Base-by-base conservation (phyloP, 345 rosid species). In the Euphorbia pulcherrima region DNA sequence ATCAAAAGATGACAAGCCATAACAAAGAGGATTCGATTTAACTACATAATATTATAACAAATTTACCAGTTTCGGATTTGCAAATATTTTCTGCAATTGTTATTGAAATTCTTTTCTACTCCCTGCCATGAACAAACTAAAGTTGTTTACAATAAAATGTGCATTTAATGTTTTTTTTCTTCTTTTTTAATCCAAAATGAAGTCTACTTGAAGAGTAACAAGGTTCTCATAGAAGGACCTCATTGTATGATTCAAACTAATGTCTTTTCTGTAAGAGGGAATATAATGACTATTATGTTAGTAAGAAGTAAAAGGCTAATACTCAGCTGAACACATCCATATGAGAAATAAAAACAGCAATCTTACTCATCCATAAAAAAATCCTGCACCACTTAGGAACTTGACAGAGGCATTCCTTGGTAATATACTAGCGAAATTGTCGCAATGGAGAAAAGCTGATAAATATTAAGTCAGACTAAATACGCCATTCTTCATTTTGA, bases 311-410 rank as follows among this genome's bases (percentile, higher is more conserved):
- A 47, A 20, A 8, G 14, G 6, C 3, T 12, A 27, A 0, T n/a
- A 18, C 18, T 0, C 11, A 61, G 35, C 18, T 56, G n/a, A 21
- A 40, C 57, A 2, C 14, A 12, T 9, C n/a, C n/a, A n/a, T n/a
- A n/a, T n/a, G n/a, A n/a, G n/a, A 23, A 46, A 9, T n/a, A 50
- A 23, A 58, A 65, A 60, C 4, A 20, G 29, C n/a, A 64, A 56
- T 72, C 92, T 77, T 76, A 94, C 99, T 72, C 87, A 30, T 91
- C 97, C 55, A 91, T 72, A 66, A 94, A 94, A 79, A 94, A 84
- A 23, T n/a, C 99, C 99, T 62, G 97, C 99, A 68, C 91, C 97
- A 62, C 99, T 94, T 83, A 89, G 82, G 81, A 97, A 94, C 79
- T 94, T 94, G 33, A 94, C 96, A 21, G 51, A 82, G 48, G 97